Base-by-base conservation (phyloP, 2,329 filamentous ascomycete genomes). In the Elsinoe perseae region DNA sequence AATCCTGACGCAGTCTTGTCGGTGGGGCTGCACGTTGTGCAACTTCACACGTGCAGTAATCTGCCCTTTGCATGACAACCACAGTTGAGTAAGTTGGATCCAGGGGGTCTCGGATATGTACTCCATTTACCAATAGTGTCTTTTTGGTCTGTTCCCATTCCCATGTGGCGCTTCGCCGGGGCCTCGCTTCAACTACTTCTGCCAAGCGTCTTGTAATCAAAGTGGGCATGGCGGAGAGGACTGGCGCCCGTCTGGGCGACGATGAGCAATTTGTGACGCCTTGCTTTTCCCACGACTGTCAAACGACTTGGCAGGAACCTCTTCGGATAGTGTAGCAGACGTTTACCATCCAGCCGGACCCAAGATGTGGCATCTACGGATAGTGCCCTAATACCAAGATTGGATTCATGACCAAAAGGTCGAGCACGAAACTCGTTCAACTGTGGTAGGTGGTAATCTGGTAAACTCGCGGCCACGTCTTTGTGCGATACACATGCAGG, bases 361-460 rank as follows among this genome's bases (percentile, higher is more conserved):
- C 18, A 12, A 27, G 44, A 50, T 30, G 40, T 20, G 16, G 18
- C 16, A 9, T 14, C 4, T 20, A 18, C 4, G n/a, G 7, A 25
- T n/a, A 8, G 4, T 43, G 44, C 44, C 44, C 44, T 50, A 50
- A 50, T 28, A 28, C 44, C 44, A 50, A 50, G 44, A 23, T 23
- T 28, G 44, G 9, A 12, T 16, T 50, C 44, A 6, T 16, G 23
- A 50, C 12, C 6, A 16, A 12, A 21, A 28, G 14, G 23, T 27
- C 4, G 6, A 21, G 23, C 14, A 28, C 9, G 9, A 50, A 21
- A 28, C 21, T 27, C 36, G 9, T 42, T 18, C 4, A 6, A 30
- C 12, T 42, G 40, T 25, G 18, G 40, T 44, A 25, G 10, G 20
- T 23, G 5, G 9, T 23, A 18, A 25, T 44, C 20, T 44, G 9